Evolutionary conservation across 805 yeast genomes (phyloP), one percentile per base, ranked within the genome.

Genomic region (Candida orba): DNA sequence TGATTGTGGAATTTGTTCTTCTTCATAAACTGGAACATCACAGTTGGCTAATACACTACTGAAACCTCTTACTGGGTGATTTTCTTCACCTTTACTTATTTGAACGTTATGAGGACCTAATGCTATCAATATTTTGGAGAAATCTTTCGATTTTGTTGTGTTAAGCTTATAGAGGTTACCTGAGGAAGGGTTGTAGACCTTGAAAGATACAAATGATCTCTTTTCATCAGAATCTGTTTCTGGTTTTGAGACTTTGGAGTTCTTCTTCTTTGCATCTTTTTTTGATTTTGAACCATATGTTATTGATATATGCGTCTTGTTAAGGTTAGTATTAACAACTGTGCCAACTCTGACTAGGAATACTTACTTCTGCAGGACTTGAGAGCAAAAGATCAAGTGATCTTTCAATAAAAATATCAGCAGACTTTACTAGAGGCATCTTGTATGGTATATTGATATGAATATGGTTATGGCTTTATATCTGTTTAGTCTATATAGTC

Each of bases 121-220:
- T 9, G 84, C 82, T n/a, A 84, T 75, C 57, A 84, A 63, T 15
- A 87, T 57, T 54, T 87, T 73, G 22, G 84, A 77, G 37, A 87
- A 69, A 58, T 86, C 93, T 57, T 86, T 86, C 34, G 71, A 59
- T 50, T 79, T 79, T 49, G 65, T 63, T 1, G 89, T 78, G 44
- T 71, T 73, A 55, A 71, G 72, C 46, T 69, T 72, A 57, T 80
- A 72, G 42, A 84, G 72, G 37, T 76, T 69, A 3, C 95, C 95
- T 8, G 78, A 69, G 8, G 60, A 66, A 3, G 90, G 78, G 54
- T 85, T 87, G 52, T 61, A 82, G 1, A 81, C 71, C 57, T 87
- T 87, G 62, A 83, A 75, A 1, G 53, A 41, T 9, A 56, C 54
- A 27, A 52, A 54, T 9, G 52, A 50, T 15, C 51, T 34, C 49